phyloP scores from a whole-genome alignment of 495 filamentous ascomycete genomes.

The Xylaria bambusicola region DNA sequence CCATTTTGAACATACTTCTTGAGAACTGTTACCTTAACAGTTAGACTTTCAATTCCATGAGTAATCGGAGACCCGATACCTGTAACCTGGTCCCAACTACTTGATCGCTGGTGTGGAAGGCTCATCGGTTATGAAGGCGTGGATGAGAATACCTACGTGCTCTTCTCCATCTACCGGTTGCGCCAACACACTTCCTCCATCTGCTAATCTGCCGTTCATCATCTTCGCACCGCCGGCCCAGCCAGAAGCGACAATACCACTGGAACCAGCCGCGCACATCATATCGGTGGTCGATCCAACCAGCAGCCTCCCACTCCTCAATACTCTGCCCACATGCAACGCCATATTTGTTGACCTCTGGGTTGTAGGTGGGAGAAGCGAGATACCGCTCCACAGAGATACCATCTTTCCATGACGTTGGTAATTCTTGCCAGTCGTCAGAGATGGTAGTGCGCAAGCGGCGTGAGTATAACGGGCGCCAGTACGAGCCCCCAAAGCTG shows the following conservation, averaged over 20 bases:
- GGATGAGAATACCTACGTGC: conserved; percentile 9
- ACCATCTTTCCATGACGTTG: conserved; percentile 39
- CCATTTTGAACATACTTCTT: conserved; percentile 48
- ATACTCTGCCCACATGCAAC: conserved; percentile 51
- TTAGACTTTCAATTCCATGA: too few species aligned
- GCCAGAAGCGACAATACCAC: conserved; percentile 54
- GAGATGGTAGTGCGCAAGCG: conserved; percentile 39
- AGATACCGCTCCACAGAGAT: conserved; percentile 39
- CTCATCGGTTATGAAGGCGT: neutral
- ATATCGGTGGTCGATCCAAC: conserved; percentile 49
- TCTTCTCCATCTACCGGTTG: conserved; percentile 47
- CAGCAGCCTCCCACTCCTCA: conserved; percentile 52
- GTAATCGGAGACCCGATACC: too few species aligned
- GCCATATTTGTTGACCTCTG: conserved; percentile 51
- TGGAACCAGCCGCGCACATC: conserved; percentile 56
- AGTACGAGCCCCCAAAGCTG: conserved; percentile 51
- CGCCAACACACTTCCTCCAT: conserved; percentile 51
- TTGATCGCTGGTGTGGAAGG: too few species aligned
- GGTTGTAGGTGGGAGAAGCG: conserved; percentile 36
- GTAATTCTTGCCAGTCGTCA: conserved; percentile 47
- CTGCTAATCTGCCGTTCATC: conserved; percentile 50
- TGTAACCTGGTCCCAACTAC: too few species aligned
- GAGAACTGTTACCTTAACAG: conserved; percentile 30
- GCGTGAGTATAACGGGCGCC: conserved; percentile 43
- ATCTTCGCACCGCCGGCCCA: conserved; percentile 49